Evolutionary conservation across 768 basidiomycete species (phyloP).

Genomic region (Termitomyces sp.): DNA sequence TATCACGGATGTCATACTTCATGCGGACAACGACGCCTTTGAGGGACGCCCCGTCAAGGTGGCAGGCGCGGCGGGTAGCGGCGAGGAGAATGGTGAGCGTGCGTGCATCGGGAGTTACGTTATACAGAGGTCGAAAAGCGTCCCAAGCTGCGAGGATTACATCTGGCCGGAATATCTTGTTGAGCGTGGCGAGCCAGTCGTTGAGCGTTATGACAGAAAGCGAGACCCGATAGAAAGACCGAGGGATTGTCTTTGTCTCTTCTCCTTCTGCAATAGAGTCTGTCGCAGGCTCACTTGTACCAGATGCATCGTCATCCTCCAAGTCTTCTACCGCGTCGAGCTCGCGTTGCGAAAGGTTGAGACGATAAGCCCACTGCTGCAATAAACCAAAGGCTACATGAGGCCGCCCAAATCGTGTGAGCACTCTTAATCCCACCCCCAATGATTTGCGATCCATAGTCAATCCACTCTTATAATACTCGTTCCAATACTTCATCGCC

Average conservation of each 20-base stretch:
- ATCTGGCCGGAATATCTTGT: constrained; percentile 52
- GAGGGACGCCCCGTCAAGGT: constrained; percentile 44
- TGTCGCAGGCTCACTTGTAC: not conserved
- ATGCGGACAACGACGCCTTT: constrained; percentile 45
- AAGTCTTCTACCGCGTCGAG: constrained; percentile 18
- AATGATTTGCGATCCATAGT: constrained; percentile 43
- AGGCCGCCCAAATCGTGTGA: constrained; percentile 37
- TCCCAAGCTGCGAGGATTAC: constrained; percentile 65
- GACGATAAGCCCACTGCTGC: constrained; percentile 7
- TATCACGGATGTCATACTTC: constrained; percentile 3
- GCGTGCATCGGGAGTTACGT: constrained; percentile 44
- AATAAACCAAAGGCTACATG: constrained; percentile 37
- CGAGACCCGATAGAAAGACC: constrained; percentile 1
- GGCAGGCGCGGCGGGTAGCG: constrained; percentile 48
- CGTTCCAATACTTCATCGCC: constrained; percentile 41
- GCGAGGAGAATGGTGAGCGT: constrained; percentile 61
- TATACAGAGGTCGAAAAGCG: constrained; percentile 55
- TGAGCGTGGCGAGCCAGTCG: constrained; percentile 43
- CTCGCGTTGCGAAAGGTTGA: constrained; percentile 10
- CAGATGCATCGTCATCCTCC: not conserved
- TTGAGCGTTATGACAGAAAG: constrained; percentile 23
- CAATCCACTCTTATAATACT: constrained; percentile 28
- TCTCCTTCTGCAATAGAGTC: not conserved
- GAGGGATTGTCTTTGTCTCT: not conserved
- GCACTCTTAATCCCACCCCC: constrained; percentile 43